phyloP scores from a whole-genome alignment of 768 basidiomycete genomes.

The Jaapia argillacea region DNA sequence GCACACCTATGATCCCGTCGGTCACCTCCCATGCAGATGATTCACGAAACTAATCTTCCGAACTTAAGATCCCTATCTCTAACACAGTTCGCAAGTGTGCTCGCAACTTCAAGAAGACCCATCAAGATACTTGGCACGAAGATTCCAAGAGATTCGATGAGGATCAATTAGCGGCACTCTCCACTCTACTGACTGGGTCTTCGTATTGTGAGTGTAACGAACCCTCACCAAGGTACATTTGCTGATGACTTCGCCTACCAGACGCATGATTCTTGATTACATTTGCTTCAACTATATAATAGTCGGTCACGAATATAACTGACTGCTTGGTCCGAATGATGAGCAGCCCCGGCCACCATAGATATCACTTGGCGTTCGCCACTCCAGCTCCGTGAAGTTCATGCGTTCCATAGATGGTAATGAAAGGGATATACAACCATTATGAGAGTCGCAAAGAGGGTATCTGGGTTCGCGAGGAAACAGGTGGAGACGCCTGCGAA shows the following conservation, averaged over 20 bases:
- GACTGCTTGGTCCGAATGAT: too few relatives aligned
- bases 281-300: too few relatives aligned
- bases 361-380: too few relatives aligned
- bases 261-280: slow-evolving; percentile 14
- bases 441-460: neutral
- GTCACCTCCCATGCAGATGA: slow-evolving; percentile 9
- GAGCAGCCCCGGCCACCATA: too few relatives aligned
- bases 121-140: slow-evolving; percentile 86
- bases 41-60: slow-evolving; percentile 7
- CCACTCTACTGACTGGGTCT: slow-evolving; percentile 78
- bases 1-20: slow-evolving; percentile 78
- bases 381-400: too few relatives aligned
- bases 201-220: slow-evolving; percentile 58
- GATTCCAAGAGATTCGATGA: slow-evolving; percentile 81
- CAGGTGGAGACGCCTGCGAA: slow-evolving; percentile 1
- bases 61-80: slow-evolving; percentile 62
- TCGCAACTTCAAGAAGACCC: slow-evolving; percentile 71
- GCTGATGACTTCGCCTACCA: slow-evolving; percentile 1
- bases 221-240: neutral
- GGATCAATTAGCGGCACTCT: slow-evolving; percentile 73
- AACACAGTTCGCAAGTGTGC: slow-evolving; percentile 77
- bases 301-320: too few relatives aligned
- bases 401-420: too few relatives aligned
- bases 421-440: too few relatives aligned
- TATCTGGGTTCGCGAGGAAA: neutral